phyloP scores from a whole-genome alignment of 2,329 filamentous ascomycete genomes.

The Pochonia chlamydosporia region DNA sequence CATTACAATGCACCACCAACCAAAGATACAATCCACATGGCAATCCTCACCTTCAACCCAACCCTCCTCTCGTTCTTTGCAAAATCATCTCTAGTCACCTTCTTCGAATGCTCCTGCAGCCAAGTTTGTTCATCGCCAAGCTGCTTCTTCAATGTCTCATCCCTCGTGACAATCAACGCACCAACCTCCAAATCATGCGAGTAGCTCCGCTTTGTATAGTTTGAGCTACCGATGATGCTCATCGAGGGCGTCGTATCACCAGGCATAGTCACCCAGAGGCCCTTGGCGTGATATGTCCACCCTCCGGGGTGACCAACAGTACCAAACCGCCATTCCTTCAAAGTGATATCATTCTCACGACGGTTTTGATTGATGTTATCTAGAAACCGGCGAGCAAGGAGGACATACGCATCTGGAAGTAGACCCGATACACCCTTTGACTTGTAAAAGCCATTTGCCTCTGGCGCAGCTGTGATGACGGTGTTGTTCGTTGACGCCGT shows the following conservation, averaged over 20 bases:
- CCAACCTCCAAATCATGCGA: constrained; percentile 87
- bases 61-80: constrained; percentile 77
- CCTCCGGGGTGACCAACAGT: constrained; percentile 74
- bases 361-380: constrained; percentile 44
- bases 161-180: constrained; percentile 74
- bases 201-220: constrained; percentile 94
- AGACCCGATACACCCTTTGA: constrained; percentile 85
- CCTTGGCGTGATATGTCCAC: constrained; percentile 98
- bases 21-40: constrained; percentile 88
- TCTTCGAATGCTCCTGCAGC: constrained; percentile 67
- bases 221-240: constrained; percentile 83
- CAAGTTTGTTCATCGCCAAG: constrained; percentile 76
- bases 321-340: constrained; percentile 86
- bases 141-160: constrained; percentile 63
- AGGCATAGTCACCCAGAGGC: constrained; percentile 79
- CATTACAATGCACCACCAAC: constrained; percentile 78
- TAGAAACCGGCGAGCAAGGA: constrained; percentile 78
- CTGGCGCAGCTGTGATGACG: constrained; percentile 86
- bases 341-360: constrained; percentile 52
- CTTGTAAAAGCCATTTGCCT: constrained; percentile 92
- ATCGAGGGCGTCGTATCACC: constrained; percentile 63
- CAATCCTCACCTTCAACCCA: constrained; percentile 74
- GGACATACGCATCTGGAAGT: constrained; percentile 85
- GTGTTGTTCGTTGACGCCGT: constrained; percentile 67
- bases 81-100: constrained; percentile 72